Percentiles rank a stretch among this genome's conserved stretches.
These are phyloP conservation scores for Bocquillonia castaneifolia DNA, from an alignment of 441 rosid species.

Conservation along the genomic window DNA sequence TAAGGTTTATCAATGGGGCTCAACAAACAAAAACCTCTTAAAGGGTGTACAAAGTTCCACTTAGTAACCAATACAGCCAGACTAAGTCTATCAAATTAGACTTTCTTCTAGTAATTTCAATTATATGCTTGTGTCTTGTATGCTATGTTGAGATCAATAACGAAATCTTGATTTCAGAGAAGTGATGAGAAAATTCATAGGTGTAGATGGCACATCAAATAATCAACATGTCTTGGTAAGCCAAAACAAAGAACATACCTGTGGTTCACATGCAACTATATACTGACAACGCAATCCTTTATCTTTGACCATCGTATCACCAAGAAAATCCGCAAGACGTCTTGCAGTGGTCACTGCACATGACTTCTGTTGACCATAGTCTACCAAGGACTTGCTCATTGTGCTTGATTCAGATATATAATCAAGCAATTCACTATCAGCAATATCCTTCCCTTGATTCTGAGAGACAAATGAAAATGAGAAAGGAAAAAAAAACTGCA, in stretches of 20 bases:
- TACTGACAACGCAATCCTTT: conserved; percentile 98
- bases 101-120: background rate
- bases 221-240: too few relatives aligned
- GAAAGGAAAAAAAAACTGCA: conserved; percentile 21
- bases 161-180: background rate
- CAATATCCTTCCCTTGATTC: conserved; percentile 93
- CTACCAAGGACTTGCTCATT: conserved; percentile 97
- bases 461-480: conserved; percentile 31
- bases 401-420: conserved; percentile 99
- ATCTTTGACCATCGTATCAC: conserved; percentile 93
- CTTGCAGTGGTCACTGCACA: conserved; percentile 99
- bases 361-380: conserved; percentile 93
- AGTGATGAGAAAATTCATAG: too few relatives aligned
- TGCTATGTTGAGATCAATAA: background rate
- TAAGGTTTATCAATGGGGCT: background rate
- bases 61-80: background rate
- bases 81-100: background rate
- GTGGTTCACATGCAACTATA: conserved; percentile 95
- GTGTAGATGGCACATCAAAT: too few relatives aligned
- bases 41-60: background rate
- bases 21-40: background rate
- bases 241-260: conserved; percentile 41
- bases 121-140: background rate
- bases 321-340: conserved; percentile 95
- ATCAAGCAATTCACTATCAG: conserved; percentile 91